Evolutionary conservation across 176 grass and related monocot species (phyloP).

Genomic region (Metroxylon sagu): DNA sequence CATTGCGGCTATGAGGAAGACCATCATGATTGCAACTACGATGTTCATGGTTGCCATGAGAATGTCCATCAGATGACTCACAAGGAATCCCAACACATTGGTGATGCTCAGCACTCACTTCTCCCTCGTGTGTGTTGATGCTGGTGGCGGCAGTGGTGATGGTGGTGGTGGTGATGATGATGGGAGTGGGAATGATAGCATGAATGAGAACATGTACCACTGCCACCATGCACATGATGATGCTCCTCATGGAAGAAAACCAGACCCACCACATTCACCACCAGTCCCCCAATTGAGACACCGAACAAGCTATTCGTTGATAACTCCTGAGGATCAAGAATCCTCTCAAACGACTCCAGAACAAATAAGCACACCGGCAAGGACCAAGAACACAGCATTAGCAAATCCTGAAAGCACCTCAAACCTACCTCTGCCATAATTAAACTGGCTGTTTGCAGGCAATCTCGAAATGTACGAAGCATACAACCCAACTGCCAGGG

Average conservation of each 20-base stretch:
- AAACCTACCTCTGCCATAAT: conserved; percentile 79
- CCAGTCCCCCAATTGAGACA: conserved; percentile 79
- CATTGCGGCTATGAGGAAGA: conserved; percentile 16
- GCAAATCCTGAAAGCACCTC: conserved; percentile 96
- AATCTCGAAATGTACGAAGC: conserved; percentile 79
- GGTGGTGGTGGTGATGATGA: background rate
- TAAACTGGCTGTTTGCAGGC: conserved; percentile 78
- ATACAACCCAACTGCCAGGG: conserved; percentile 79
- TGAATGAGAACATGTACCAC: conserved; percentile 56
- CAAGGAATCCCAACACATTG: conserved; percentile 12
- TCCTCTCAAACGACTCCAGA: conserved; percentile 85
- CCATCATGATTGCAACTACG: conserved; percentile 9
- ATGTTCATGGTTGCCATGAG: conserved; percentile 23
- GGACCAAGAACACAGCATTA: conserved; percentile 90
- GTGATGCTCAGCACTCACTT: background rate
- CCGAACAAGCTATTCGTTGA: conserved; percentile 76
- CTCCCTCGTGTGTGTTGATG: conserved; percentile 15
- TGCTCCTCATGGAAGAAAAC: conserved; percentile 99
- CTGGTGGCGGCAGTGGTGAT: conserved; percentile 10
- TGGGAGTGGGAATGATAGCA: conserved; percentile 19
- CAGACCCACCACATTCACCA: conserved; percentile 81
- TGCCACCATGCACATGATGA: conserved; percentile 79
- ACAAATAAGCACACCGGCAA: conserved; percentile 72
- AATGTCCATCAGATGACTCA: conserved; percentile 24
- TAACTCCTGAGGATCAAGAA: conserved; percentile 88